These are phyloP conservation scores for Metschnikowia gruessii DNA, from an alignment of 805 yeast genomes.

Conservation along the genomic window DNA sequence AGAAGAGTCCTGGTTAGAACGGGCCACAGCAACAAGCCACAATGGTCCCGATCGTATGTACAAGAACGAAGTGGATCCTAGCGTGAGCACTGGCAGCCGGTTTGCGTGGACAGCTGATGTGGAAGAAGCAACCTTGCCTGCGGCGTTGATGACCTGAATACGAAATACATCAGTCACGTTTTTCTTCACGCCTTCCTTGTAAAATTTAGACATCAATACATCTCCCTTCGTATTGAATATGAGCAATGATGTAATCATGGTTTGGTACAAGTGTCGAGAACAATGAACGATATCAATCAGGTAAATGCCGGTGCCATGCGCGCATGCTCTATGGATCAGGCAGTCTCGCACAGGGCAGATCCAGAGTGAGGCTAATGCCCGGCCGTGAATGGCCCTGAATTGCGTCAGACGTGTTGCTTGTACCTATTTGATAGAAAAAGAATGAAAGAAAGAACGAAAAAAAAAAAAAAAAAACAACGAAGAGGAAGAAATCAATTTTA, in stretches of 20 bases:
- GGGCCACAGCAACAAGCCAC: conserved; percentile 86
- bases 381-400: no score
- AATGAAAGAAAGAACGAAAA: no score
- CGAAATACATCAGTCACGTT: conserved; percentile 85
- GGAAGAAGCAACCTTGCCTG: conserved; percentile 20
- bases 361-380: no score
- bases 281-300: background rate
- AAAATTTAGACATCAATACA: conserved; percentile 68
- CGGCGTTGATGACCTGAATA: conserved; percentile 80
- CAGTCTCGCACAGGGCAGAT: no score
- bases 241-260: conserved; percentile 82
- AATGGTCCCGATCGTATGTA: conserved; percentile 61
- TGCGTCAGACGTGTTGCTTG: no score
- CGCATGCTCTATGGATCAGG: background rate
- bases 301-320: background rate
- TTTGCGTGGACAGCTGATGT: conserved; percentile 22
- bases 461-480: no score
- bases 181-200: conserved; percentile 71
- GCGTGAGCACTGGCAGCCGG: conserved; percentile 55
- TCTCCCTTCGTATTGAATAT: conserved; percentile 81
- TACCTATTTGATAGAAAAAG: no score
- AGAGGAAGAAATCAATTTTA: no score
- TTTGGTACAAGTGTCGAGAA: background rate
- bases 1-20: conserved; percentile 85
- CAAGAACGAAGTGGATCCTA: conserved; percentile 90